phyloP scores from a whole-genome alignment of 768 basidiomycete genomes.

The Trametes punicea region DNA sequence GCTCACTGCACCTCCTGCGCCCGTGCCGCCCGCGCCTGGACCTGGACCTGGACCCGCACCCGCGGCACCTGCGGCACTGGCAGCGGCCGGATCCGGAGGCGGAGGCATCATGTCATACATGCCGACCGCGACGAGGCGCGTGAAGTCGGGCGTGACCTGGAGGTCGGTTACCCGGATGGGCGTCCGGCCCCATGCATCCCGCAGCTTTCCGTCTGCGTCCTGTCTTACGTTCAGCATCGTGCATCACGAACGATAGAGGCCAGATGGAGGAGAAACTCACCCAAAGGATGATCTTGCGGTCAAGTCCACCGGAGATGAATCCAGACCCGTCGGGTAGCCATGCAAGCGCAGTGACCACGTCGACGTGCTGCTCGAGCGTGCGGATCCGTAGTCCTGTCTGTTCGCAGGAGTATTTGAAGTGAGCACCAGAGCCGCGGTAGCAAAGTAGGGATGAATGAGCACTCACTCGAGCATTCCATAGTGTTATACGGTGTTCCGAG shows the following conservation, averaged over 20 bases:
- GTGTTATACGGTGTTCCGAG: slow-evolving; percentile 74
- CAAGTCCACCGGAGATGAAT: slow-evolving; percentile 87
- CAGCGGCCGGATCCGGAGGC: neutral
- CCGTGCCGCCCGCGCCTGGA: slow-evolving; percentile 25
- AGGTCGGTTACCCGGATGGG: slow-evolving; percentile 85
- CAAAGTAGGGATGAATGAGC: slow-evolving; percentile 10
- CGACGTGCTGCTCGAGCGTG: slow-evolving; percentile 66
- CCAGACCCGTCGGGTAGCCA: slow-evolving; percentile 90
- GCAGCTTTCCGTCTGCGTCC: slow-evolving; percentile 72
- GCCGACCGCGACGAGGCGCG: slow-evolving; percentile 82
- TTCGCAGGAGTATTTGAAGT: neutral
- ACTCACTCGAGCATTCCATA: slow-evolving; percentile 86
- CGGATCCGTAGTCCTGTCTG: slow-evolving; percentile 75
- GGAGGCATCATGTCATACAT: slow-evolving; percentile 41
- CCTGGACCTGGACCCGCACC: slow-evolving; percentile 29
- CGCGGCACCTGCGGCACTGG: slow-evolving; percentile 10
- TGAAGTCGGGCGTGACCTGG: slow-evolving; percentile 80
- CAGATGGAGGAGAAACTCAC: slow-evolving; percentile 39
- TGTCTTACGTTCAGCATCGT: slow-evolving; percentile 32
- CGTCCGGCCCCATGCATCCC: slow-evolving; percentile 64
- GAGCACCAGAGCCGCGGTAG: neutral
- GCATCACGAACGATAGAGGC: neutral
- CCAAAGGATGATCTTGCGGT: slow-evolving; percentile 82
- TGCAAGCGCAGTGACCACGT: slow-evolving; percentile 80
- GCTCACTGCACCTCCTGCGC: no score